Evolutionary conservation across 345 rosid genomes (phyloP).

Genomic region (Moricandia arvensis): DNA sequence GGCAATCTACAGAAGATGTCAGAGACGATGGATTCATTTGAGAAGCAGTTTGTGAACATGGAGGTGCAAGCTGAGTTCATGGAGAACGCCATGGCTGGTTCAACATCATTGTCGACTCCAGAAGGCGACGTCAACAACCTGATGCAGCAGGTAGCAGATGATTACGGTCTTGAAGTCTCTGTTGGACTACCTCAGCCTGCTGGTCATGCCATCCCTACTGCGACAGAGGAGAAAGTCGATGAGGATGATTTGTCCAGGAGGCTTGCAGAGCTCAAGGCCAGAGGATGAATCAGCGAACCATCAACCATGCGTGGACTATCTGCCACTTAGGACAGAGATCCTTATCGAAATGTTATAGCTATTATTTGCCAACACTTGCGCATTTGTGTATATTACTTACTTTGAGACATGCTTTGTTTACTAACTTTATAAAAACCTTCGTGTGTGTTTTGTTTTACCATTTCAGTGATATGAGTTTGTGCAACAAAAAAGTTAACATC

Average conservation of each 20-base stretch:
- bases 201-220: slow-evolving; percentile 81
- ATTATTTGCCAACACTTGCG: slow-evolving; percentile 14
- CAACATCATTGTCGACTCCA: slow-evolving; percentile 92
- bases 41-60: slow-evolving; percentile 99
- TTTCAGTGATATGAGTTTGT: slow-evolving; percentile 2
- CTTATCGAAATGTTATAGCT: slow-evolving; percentile 16
- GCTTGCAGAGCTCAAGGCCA: slow-evolving; percentile 94
- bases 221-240: slow-evolving; percentile 81
- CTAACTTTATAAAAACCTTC: slow-evolving; percentile 17
- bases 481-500: slow-evolving; percentile 17
- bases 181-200: slow-evolving; percentile 97
- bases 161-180: slow-evolving; percentile 93
- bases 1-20: slow-evolving; percentile 99
- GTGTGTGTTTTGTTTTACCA: slow-evolving; percentile 9
- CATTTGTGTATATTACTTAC: slow-evolving; percentile 32
- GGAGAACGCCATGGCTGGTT: slow-evolving; percentile 99
- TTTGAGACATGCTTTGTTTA: slow-evolving; percentile 26
- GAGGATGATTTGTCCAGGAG: slow-evolving; percentile 95
- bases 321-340: slow-evolving; percentile 1
- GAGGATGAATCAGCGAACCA: slow-evolving; percentile 48
- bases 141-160: slow-evolving; percentile 99
- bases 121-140: slow-evolving; percentile 98
- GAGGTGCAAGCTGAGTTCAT: slow-evolving; percentile 98
- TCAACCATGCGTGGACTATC: slow-evolving; percentile 9
- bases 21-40: slow-evolving; percentile 96